Evolutionary conservation across 2,329 filamentous ascomycete genomes (phyloP).

Genomic region (Cercospora nicotianae): DNA sequence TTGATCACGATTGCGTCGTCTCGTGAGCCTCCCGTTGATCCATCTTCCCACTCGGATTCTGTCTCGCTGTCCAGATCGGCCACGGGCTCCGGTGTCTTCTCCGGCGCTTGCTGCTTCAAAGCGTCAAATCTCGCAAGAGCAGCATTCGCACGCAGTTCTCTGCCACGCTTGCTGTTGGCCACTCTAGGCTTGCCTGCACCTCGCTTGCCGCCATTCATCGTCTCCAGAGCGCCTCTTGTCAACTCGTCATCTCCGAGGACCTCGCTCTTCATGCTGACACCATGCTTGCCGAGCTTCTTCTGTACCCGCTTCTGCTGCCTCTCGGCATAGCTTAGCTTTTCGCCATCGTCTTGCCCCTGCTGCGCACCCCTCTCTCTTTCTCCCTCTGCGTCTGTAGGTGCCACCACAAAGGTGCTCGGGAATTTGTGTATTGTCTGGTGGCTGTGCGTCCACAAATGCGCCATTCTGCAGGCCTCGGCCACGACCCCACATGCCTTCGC

Average conservation of each 20-base stretch:
- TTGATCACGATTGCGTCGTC: slow-evolving; percentile 59
- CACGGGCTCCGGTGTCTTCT: slow-evolving; percentile 38
- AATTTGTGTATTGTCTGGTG: slow-evolving; percentile 52
- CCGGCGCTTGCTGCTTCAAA: slow-evolving; percentile 37
- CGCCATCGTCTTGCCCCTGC: slow-evolving; percentile 43
- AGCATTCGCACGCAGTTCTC: slow-evolving; percentile 74
- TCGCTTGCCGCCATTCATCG: slow-evolving; percentile 52
- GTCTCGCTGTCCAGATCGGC: slow-evolving; percentile 53
- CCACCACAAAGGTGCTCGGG: slow-evolving; percentile 74
- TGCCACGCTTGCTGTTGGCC: slow-evolving; percentile 69
- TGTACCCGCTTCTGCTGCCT: slow-evolving; percentile 69
- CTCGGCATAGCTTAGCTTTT: slow-evolving; percentile 65
- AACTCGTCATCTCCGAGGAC: slow-evolving; percentile 69
- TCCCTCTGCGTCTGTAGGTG: slow-evolving; percentile 63
- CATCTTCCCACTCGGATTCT: slow-evolving; percentile 38
- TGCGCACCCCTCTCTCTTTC: slow-evolving; percentile 52
- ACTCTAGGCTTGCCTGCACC: slow-evolving; percentile 68
- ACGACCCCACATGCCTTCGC: slow-evolving; percentile 80
- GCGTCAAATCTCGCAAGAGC: slow-evolving; percentile 70
- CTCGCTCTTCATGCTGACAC: slow-evolving; percentile 57
- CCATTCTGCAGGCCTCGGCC: slow-evolving; percentile 65
- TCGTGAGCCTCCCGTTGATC: slow-evolving; percentile 57
- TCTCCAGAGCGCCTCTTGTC: slow-evolving; percentile 65
- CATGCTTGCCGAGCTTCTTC: slow-evolving; percentile 82
- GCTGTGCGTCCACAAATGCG: slow-evolving; percentile 60